Evolutionary conservation across 73 alveolate species (phyloP), one percentile per base, ranked within the genome.

Genomic region (Uronychia binucleata): DNA sequence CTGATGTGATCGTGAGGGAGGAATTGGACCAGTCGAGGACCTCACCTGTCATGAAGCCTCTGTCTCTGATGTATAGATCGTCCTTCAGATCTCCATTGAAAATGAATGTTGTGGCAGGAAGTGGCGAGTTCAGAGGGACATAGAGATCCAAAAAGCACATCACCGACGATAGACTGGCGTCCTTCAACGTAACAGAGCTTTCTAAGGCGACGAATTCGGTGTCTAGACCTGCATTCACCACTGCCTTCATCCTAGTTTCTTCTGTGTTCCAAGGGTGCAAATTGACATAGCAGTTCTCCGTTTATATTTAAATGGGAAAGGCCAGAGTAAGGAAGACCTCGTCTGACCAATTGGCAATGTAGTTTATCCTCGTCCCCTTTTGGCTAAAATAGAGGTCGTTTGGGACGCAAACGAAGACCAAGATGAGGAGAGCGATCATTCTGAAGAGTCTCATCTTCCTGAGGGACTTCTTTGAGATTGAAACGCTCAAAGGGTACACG

Each of bases 401-500:
- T 1, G 81, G 81, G 30, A 75, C 27, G 58, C 25, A 32, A 8
- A 75, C 26, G 29, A 30, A 25, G 27, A 75, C 5, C 27, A 75
- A 75, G 27, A 75, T 30, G 26, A 75, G 19, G 27, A 75, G 46
- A 26, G 59, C 5, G 1, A 75, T 28, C 28, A 26, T 26, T 30
- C 81, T 75, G 32, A 28, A 75, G 8, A 28, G 32, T 75, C 58
- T 75, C 1, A 75, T 75, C 58, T 30, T 75, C 29, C 46, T 28
- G 1, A 26, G 28, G 25, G 28, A 26, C n/a, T 26, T 26, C 8
- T 1, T 5, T 1, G 81, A 28, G 35, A 75, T 8, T 30, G 25
- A 28, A 27, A 75, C 30, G 58, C 57, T 26, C 28, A 75, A 32
- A 30, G 81, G 81, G 30, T 75, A 75, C 26, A 75, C 81, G 32